Evolutionary conservation across 139 green algal species (phyloP).

Genomic region (Ulvella scutata): DNA sequence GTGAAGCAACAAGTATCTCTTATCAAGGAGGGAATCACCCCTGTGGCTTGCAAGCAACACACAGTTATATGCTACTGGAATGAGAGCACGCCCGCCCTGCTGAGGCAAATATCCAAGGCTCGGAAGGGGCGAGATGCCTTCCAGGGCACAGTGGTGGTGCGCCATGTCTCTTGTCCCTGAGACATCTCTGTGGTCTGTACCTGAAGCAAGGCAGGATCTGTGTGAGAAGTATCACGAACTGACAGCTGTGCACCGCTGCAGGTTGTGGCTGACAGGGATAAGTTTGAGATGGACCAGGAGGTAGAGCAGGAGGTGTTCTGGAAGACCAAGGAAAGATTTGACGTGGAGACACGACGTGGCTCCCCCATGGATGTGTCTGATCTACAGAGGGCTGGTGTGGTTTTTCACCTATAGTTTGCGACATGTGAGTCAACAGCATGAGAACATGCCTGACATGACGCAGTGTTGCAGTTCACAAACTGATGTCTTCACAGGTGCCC

Average conservation of each 20-base stretch:
- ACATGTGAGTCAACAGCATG: too few relatives aligned
- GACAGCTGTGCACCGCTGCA: too few relatives aligned
- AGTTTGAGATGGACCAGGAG: neutral
- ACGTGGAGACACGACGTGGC: neutral
- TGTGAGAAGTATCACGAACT: too few relatives aligned
- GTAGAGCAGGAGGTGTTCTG: constrained; percentile 1
- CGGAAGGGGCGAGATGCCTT: neutral
- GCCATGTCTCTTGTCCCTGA: too few relatives aligned
- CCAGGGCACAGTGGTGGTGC: neutral
- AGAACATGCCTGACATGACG: too few relatives aligned
- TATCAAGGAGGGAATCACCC: constrained; percentile 1
- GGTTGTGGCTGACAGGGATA: neutral
- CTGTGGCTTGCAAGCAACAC: neutral
- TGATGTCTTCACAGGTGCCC: too few relatives aligned
- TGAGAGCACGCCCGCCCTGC: neutral
- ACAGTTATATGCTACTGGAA: neutral
- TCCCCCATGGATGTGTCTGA: neutral
- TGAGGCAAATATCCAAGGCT: neutral
- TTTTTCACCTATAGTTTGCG: too few relatives aligned
- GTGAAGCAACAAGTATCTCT: neutral
- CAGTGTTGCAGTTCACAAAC: too few relatives aligned
- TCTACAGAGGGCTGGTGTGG: neutral
- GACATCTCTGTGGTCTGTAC: too few relatives aligned
- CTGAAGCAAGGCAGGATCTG: too few relatives aligned
- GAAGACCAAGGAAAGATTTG: neutral